A percentile compares a stretch with the other conserved stretches of the same genome.
Conservation (phyloP, 73 alveolate species). For the Stentor roeselii region DNA sequence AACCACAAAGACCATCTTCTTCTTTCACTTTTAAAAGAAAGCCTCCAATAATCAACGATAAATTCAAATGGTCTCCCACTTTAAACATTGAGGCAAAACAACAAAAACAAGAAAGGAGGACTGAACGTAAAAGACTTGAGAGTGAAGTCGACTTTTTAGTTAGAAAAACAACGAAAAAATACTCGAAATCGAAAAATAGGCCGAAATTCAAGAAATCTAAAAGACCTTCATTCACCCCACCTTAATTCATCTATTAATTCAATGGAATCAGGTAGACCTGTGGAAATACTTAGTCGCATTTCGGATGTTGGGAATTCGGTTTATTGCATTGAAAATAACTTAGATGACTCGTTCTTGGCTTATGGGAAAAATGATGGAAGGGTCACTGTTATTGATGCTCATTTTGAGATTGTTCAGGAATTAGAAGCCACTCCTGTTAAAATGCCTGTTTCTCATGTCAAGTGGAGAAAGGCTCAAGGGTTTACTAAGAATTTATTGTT, state of each 20-base stretch:
- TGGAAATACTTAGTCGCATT: no score
- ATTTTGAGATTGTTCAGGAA: neutral
- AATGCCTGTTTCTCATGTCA: neutral
- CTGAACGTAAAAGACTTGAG: neutral
- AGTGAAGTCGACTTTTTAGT: neutral
- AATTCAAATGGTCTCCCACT: neutral
- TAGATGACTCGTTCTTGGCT: neutral
- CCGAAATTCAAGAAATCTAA: no score
- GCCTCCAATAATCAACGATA: neutral
- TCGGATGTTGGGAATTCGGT: no score
- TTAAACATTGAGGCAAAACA: neutral
- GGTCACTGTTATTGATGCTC: neutral
- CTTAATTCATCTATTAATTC: no score
- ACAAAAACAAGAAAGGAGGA: neutral
- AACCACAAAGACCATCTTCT: no score
- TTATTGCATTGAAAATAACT: no score
- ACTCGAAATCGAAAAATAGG: no score
- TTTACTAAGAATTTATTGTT: conserved; percentile 33
- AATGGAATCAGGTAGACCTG: no score
- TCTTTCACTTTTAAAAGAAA: no score
- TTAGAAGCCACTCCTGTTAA: neutral
- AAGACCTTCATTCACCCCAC: no score
- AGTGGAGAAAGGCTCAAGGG: neutral
- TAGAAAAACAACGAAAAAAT: neutral
- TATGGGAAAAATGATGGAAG: neutral